phyloP scores from a whole-genome alignment of 2,329 filamentous ascomycete species.

The Diaporthe eres region DNA sequence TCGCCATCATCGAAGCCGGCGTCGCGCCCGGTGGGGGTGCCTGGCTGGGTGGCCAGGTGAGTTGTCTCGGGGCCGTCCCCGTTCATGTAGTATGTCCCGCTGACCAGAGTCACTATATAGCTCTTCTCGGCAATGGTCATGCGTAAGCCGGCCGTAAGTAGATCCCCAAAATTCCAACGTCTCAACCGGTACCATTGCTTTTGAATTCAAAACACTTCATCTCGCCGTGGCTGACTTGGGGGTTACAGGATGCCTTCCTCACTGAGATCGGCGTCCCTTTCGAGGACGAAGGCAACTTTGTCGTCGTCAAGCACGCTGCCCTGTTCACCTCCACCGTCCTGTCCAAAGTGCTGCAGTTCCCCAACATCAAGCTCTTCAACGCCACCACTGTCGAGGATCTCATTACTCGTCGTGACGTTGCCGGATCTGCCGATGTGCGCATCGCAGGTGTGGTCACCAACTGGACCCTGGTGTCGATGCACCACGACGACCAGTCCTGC shows the following conservation, averaged over 20 bases:
- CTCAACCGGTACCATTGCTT: background rate
- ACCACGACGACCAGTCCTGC: conserved; percentile 91
- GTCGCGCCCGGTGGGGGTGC: conserved; percentile 91
- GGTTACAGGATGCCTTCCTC: conserved; percentile 77
- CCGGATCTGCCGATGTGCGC: conserved; percentile 69
- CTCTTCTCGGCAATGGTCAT: conserved; percentile 97
- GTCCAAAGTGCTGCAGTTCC: conserved; percentile 84
- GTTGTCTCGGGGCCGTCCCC: background rate
- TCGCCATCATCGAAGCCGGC: conserved; percentile 89
- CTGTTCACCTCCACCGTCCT: conserved; percentile 92
- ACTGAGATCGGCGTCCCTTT: conserved; percentile 85
- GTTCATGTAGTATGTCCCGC: background rate
- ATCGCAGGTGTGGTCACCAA: conserved; percentile 94
- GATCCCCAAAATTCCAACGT: background rate
- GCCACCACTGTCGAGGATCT: conserved; percentile 93
- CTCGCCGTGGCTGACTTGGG: background rate
- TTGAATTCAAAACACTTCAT: background rate
- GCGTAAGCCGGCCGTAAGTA: conserved; percentile 80
- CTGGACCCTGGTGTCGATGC: conserved; percentile 92
- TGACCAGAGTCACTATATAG: conserved; percentile 42
- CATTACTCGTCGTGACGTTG: conserved; percentile 79
- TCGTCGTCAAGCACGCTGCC: conserved; percentile 94
- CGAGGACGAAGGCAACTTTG: conserved; percentile 89
- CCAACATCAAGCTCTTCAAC: conserved; percentile 97
- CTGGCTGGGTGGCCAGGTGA: conserved; percentile 86